phyloP scores from a whole-genome alignment of 1,284 basidiomycete species.

The Microbotryum scabiosae region DNA sequence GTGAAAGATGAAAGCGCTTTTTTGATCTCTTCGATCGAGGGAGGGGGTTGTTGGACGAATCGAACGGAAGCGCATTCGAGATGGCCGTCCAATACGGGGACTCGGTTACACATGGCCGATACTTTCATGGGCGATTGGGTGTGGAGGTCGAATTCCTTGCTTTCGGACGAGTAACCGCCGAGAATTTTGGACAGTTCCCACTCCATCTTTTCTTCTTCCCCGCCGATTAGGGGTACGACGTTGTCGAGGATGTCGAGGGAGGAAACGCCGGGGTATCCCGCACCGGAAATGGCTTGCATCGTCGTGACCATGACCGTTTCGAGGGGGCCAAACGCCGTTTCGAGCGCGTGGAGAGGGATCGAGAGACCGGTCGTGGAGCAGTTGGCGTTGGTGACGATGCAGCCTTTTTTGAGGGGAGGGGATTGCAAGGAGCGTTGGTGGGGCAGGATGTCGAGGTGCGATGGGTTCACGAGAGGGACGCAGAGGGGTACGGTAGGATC shows the following conservation, averaged over 20 bases:
- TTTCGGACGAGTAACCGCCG: constrained; percentile 58
- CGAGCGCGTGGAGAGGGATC: constrained; percentile 84
- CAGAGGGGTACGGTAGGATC: constrained; percentile 94
- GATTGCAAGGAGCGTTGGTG: constrained; percentile 66
- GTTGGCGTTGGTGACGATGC: constrained; percentile 98
- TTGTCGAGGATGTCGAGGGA: constrained; percentile 93
- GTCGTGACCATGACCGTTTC: constrained; percentile 86
- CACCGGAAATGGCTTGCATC: constrained; percentile 95
- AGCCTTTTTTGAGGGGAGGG: constrained; percentile 67
- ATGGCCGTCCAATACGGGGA: constrained; percentile 89
- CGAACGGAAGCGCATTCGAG: constrained; percentile 78
- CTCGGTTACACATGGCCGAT: constrained; percentile 84
- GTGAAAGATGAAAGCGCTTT: constrained; percentile 68
- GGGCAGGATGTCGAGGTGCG: constrained; percentile 73
- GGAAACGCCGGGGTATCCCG: constrained; percentile 89
- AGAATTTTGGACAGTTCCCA: constrained; percentile 98
- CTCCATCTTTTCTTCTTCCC: constrained; percentile 88
- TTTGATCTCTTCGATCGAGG: constrained; percentile 77
- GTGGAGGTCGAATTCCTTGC: constrained; percentile 75
- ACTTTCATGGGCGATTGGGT: constrained; percentile 67
- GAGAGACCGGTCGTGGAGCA: constrained; percentile 94
- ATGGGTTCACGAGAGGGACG: constrained; percentile 90
- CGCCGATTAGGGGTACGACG: constrained; percentile 85
- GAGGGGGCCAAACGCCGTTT: constrained; percentile 84
- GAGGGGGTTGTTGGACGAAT: constrained; percentile 71